Percentiles rank a stretch among this genome's conserved stretches.
phyloP scores from a whole-genome alignment of 306 rosid genomes.

The Echinosophora koreensis region DNA sequence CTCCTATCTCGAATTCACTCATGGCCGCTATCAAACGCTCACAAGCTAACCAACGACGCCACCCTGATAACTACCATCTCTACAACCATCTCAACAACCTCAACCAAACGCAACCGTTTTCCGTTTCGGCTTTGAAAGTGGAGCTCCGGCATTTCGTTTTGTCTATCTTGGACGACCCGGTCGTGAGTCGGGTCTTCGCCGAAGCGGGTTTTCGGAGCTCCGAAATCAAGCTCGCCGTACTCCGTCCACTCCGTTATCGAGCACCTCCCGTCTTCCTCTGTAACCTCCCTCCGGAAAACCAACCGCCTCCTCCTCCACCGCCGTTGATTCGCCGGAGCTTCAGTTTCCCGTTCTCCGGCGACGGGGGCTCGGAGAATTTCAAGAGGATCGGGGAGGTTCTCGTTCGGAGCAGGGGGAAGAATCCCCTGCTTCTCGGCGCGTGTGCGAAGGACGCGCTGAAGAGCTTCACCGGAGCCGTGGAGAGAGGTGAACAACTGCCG shows the following conservation, averaged over 20 bases:
- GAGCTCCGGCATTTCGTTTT: conserved; percentile 86
- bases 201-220: conserved; percentile 99
- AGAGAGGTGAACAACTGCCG: conserved; percentile 63
- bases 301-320: neutral
- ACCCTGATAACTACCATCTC: conserved; percentile 83
- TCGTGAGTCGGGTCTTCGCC: conserved; percentile 88
- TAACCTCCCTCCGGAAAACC: conserved; percentile 36
- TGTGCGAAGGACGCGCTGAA: conserved; percentile 68
- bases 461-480: conserved; percentile 60
- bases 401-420: conserved; percentile 61
- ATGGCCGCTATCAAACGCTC: conserved; percentile 98
- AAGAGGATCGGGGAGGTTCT: conserved; percentile 81
- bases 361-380: conserved; percentile 52
- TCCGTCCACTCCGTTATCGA: conserved; percentile 76
- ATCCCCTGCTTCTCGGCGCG: conserved; percentile 86
- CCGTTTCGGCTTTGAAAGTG: conserved; percentile 76
- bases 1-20: conserved; percentile 94
- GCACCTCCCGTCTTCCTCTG: conserved; percentile 79
- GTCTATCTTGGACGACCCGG: conserved; percentile 95
- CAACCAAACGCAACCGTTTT: conserved; percentile 65
- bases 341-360: conserved; percentile 56
- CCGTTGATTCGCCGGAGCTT: conserved; percentile 47
- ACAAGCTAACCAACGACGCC: conserved; percentile 92
- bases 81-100: conserved; percentile 41
- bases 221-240: conserved; percentile 80